A percentile compares a stretch with the other conserved stretches of the same genome.
Evolutionary conservation across 257 asterid genomes (phyloP).

Genomic region (Solanum pinnatisectum): DNA sequence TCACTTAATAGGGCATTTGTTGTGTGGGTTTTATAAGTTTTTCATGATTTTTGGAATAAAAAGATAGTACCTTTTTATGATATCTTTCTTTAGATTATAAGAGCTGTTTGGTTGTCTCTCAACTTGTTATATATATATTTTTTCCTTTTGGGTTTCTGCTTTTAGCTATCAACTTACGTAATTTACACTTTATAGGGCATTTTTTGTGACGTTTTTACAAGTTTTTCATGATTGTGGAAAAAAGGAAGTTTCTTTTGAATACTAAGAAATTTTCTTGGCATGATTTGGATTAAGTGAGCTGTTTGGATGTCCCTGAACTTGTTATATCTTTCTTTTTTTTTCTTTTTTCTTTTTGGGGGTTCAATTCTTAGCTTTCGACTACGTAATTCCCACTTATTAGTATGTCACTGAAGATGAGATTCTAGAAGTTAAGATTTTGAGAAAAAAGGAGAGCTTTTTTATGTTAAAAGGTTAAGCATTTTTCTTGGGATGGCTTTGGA

Average conservation of each 20-base stretch:
- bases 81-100: background rate
- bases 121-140: background rate
- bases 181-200: background rate
- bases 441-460: background rate
- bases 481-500: background rate
- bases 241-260: background rate
- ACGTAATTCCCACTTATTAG: background rate
- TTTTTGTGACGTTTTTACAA: background rate
- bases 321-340: background rate
- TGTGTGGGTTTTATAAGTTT: background rate
- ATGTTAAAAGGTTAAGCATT: background rate
- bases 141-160: background rate
- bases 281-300: background rate
- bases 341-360: background rate
- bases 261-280: background rate
- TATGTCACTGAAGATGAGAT: background rate
- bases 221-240: background rate
- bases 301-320: constrained; percentile 2
- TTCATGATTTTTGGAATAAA: background rate
- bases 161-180: background rate
- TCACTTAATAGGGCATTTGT: background rate
- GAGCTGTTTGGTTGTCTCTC: background rate
- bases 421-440: background rate
- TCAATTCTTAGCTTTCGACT: background rate
- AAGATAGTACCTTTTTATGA: background rate